Conservation (phyloP, 2,329 filamentous ascomycete species). For the Ophiostoma triangulosporum region DNA sequence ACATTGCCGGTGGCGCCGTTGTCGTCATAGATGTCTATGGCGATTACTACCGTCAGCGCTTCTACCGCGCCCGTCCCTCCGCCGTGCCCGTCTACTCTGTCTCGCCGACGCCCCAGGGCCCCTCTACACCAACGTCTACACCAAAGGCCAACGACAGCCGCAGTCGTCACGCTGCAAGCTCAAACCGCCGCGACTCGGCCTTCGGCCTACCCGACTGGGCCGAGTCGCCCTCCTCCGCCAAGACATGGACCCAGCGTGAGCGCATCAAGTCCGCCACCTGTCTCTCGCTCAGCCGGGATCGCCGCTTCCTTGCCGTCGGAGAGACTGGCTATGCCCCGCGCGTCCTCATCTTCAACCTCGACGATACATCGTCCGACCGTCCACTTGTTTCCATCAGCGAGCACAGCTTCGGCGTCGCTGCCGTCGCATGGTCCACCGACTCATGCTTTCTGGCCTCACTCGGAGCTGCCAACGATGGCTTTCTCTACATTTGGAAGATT, state of each 20-base stretch:
- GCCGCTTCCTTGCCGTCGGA: slow-evolving; percentile 76
- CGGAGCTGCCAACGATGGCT: slow-evolving; percentile 82
- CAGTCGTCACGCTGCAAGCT: slow-evolving; percentile 33
- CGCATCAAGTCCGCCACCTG: slow-evolving; percentile 91
- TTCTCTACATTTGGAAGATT: slow-evolving; percentile 80
- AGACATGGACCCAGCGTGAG: slow-evolving; percentile 78
- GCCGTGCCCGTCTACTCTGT: slow-evolving; percentile 53
- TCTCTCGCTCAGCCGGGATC: slow-evolving; percentile 76
- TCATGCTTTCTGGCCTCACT: slow-evolving; percentile 78
- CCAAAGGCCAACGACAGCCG: slow-evolving; percentile 50
- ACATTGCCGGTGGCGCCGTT: slow-evolving; percentile 86
- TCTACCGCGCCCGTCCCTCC: slow-evolving; percentile 75
- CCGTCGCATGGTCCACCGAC: slow-evolving; percentile 80
- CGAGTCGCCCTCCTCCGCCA: slow-evolving; percentile 48
- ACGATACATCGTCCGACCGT: slow-evolving; percentile 64
- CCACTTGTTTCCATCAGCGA: slow-evolving; percentile 79
- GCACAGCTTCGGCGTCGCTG: slow-evolving; percentile 78
- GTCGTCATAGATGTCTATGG: slow-evolving; percentile 72
- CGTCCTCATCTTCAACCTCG: slow-evolving; percentile 77
- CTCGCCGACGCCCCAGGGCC: slow-evolving; percentile 34
- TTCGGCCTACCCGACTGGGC: slow-evolving; percentile 35
- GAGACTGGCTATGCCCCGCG: slow-evolving; percentile 91
- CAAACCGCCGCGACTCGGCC: slow-evolving; percentile 31
- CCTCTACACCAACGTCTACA: slow-evolving; percentile 39
- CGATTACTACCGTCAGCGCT: slow-evolving; percentile 59